Conservation (phyloP, 148 eudicot species). For the Rhododendron ovatum region DNA sequence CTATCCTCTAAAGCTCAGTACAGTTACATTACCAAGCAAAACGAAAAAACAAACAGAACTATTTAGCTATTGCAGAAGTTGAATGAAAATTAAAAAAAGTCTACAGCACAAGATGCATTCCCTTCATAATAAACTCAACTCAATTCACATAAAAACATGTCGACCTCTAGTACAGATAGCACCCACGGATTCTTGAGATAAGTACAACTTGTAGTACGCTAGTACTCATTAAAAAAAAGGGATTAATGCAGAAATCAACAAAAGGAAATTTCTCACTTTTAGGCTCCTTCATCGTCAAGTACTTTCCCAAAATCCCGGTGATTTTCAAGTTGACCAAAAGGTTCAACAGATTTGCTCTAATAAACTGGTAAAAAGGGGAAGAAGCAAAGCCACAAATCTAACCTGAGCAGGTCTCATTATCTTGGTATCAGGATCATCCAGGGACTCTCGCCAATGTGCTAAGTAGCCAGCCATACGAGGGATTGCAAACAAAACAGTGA, state of each 20-base stretch:
- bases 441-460: constrained; percentile 96
- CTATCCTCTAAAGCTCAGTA: not conserved
- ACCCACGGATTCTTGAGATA: not conserved
- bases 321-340: not conserved
- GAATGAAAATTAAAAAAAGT: not conserved
- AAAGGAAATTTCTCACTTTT: not conserved
- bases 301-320: not conserved
- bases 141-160: not conserved
- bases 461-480: constrained; percentile 99
- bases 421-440: constrained; percentile 99
- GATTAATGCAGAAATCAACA: not conserved
- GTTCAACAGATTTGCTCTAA: not conserved
- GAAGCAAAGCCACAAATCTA: constrained; percentile 1
- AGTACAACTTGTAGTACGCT: not conserved
- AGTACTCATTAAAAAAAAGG: not conserved
- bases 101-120: not conserved
- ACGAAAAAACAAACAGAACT: not conserved
- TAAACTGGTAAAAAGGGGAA: not conserved
- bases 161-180: not conserved
- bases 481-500: constrained; percentile 86
- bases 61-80: not conserved
- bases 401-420: constrained; percentile 99
- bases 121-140: not conserved
- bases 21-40: not conserved
- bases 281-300: not conserved